These are phyloP conservation scores for Paramecium tetraurelia DNA, from an alignment of 73 alveolate species.

Conservation along the genomic window DNA sequence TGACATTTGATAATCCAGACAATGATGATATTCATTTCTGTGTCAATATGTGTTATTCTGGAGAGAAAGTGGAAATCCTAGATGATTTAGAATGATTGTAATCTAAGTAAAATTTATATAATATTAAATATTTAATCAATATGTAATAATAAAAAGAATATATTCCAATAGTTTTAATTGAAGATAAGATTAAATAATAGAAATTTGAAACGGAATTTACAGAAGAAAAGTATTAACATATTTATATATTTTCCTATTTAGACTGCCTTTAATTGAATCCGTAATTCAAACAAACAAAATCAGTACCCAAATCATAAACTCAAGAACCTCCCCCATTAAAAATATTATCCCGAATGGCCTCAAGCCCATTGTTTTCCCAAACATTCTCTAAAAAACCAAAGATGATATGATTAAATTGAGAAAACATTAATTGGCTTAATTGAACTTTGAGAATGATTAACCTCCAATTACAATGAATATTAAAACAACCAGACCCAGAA, in stretches of 20 bases:
- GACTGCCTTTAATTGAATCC: not conserved
- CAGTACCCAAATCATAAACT: not conserved
- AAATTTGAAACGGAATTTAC: not conserved
- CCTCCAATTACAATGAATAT: not conserved
- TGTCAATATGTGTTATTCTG: conserved; percentile 46
- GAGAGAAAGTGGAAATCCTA: conserved; percentile 54
- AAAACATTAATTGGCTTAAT: not conserved
- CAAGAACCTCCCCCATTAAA: not conserved
- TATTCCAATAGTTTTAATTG: not conserved
- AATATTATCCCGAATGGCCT: not conserved
- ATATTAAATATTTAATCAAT: not conserved
- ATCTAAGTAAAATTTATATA: not conserved
- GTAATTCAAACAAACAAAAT: not conserved
- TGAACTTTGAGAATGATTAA: not conserved
- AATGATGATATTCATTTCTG: conserved; percentile 54
- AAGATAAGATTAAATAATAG: not conserved
- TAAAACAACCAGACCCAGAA: not conserved
- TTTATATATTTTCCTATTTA: not conserved
- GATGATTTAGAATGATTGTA: conserved; percentile 1
- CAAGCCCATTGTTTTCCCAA: not conserved
- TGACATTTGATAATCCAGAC: conserved; percentile 50
- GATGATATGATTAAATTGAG: not conserved
- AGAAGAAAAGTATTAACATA: not conserved
- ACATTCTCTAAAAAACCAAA: not conserved
- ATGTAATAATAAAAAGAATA: not conserved